phyloP scores from a whole-genome alignment of 2,329 filamentous ascomycete genomes.

The Trichoderma aggressivum region DNA sequence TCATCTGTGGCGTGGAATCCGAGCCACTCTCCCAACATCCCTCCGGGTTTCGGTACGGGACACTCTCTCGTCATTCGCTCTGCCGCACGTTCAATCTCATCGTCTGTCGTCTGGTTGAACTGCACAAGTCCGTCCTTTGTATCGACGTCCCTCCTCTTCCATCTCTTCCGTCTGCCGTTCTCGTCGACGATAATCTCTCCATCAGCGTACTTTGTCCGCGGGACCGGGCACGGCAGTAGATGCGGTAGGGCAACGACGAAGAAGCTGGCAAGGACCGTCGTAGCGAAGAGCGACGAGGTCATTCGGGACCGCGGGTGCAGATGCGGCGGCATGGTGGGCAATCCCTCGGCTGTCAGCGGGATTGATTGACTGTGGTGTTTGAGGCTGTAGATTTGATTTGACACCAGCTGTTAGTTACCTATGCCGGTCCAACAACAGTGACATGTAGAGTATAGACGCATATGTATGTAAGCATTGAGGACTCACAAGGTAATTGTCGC shows the following conservation, averaged over 20 bases:
- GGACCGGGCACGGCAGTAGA: constrained; percentile 84
- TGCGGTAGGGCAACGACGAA: constrained; percentile 90
- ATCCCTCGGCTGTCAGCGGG: constrained; percentile 17
- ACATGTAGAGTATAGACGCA: not conserved
- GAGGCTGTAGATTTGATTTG: not conserved
- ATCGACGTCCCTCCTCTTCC: constrained; percentile 40
- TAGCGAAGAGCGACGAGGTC: constrained; percentile 91
- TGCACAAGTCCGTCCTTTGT: constrained; percentile 47
- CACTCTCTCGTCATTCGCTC: constrained; percentile 66
- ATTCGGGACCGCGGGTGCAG: constrained; percentile 91
- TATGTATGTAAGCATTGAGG: not conserved
- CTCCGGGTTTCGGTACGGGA: constrained; percentile 86
- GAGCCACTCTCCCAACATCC: constrained; percentile 70
- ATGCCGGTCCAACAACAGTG: not conserved
- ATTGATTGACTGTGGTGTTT: not conserved
- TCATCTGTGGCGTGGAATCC: constrained; percentile 53
- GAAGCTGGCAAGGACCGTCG: constrained; percentile 86
- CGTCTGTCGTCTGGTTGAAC: constrained; percentile 41
- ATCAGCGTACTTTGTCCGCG: constrained; percentile 71
- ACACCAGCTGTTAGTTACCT: not conserved
- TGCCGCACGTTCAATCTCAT: constrained; percentile 34
- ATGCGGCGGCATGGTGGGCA: constrained; percentile 67
- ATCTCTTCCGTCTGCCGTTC: constrained; percentile 44
- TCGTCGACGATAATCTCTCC: constrained; percentile 50
- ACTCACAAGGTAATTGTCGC: constrained; percentile 23